Base-by-base conservation (phyloP, 2,329 filamentous ascomycete genomes). In the Bipolaris bicolor region DNA sequence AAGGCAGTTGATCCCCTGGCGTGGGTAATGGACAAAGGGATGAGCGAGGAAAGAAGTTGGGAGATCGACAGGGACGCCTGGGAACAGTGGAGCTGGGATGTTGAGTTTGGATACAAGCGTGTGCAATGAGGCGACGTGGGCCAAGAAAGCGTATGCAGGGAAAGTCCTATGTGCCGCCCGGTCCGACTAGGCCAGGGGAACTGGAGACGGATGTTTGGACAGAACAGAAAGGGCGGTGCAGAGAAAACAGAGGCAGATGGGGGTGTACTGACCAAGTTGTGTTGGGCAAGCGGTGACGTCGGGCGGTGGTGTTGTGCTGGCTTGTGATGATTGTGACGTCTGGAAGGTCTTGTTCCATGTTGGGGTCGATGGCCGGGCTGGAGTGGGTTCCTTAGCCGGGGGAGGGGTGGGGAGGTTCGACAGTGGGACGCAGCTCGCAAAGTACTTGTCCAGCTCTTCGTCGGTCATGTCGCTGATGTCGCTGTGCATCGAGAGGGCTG, bases 361-460 rank as follows among this genome's bases (percentile, higher is more conserved):
- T 51, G 58, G 51, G 50, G 58, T 45, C 43, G 57, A 50, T 49
- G 45, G 41, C 37, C 49, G 40, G 37, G 50, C 52, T 34, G 59
- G 49, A 40, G 61, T 57, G 47, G 62, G 61, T 58, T 71, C 64
- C 63, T 70, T 74, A 50, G 65, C 66, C 18, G 72, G 73, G n/a
- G 76, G 76, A 54, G 76, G 76, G 15, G 76, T 78, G 6, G 76
- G 76, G 20, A 78, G 65, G 62, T 73, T 76, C 31, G 75, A 77
- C 39, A 77, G 65, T 45, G 75, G 76, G 24, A 74, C 71, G 44
- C 73, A 78, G 52, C 61, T 72, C 39, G 72, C 75, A 60, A 78
- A 75, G 64, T 77, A 78, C 54, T 61, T 62, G 45, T 78, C 76
- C 61, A 77, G 54, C 57, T 77, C 74, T 52, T 76, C 75, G 54